Evolutionary conservation across 805 yeast genomes (phyloP).

Genomic region (Pichia gijzeniarum): DNA sequence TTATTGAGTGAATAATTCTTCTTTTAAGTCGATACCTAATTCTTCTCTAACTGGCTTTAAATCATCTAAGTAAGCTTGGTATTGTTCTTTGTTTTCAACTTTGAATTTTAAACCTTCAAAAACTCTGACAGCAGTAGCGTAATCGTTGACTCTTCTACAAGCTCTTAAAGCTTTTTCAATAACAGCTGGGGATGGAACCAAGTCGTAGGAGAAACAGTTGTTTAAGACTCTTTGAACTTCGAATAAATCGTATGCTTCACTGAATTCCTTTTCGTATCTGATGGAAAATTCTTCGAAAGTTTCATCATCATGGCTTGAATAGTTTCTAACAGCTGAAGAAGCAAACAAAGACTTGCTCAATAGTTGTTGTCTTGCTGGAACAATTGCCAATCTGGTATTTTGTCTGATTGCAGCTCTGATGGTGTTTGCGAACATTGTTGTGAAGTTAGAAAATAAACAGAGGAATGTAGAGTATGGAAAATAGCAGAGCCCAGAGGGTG

Average conservation of each 20-base stretch:
- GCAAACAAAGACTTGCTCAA: slow-evolving; percentile 13
- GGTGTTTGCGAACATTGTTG: slow-evolving; percentile 28
- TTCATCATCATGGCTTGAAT: slow-evolving; percentile 84
- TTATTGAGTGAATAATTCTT: slow-evolving; percentile 56
- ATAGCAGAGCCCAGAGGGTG: too few relatives aligned
- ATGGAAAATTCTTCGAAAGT: slow-evolving; percentile 91
- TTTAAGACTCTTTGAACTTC: slow-evolving; percentile 92
- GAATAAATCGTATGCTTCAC: slow-evolving; percentile 81
- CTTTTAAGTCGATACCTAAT: slow-evolving; percentile 88
- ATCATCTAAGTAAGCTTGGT: slow-evolving; percentile 93
- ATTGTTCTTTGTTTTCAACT: slow-evolving; percentile 91
- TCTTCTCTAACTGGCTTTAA: slow-evolving; percentile 86
- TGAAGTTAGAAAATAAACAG: neutral
- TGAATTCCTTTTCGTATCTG: slow-evolving; percentile 91
- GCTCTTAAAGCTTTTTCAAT: slow-evolving; percentile 94
- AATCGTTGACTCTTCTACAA: slow-evolving; percentile 97
- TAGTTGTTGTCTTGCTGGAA: slow-evolving; percentile 16
- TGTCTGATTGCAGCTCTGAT: slow-evolving; percentile 32
- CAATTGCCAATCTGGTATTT: slow-evolving; percentile 25
- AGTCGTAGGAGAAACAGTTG: slow-evolving; percentile 96
- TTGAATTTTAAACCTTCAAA: slow-evolving; percentile 95
- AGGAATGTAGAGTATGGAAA: too few relatives aligned
- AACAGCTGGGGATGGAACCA: slow-evolving; percentile 96
- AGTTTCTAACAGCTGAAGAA: slow-evolving; percentile 42
- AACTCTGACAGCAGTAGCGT: slow-evolving; percentile 97